Evolutionary conservation across 768 basidiomycete species (phyloP).

Genomic region (Hortiboletus flavorubellus): DNA sequence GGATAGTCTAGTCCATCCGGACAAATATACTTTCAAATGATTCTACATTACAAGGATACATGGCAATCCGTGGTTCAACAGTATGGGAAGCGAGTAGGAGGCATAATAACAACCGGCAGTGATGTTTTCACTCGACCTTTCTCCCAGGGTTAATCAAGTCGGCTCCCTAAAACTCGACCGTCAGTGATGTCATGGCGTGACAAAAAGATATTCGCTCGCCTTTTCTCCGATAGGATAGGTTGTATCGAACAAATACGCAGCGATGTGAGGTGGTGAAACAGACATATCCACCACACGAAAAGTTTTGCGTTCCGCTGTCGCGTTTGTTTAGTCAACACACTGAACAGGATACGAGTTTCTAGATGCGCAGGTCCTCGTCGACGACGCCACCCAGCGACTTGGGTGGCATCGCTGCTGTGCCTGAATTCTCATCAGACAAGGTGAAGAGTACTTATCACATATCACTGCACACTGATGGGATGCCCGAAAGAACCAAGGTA

Average conservation of each 20-base stretch:
- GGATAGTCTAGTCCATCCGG: background rate
- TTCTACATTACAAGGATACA: background rate
- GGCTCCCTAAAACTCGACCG: slow-evolving; percentile 4
- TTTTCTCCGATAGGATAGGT: slow-evolving; percentile 20
- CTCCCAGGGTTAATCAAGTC: slow-evolving; percentile 7
- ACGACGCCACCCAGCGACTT: slow-evolving; percentile 17
- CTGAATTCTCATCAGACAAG: slow-evolving; percentile 4
- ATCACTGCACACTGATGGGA: slow-evolving; percentile 10
- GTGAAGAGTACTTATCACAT: background rate
- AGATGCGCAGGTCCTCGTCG: slow-evolving; percentile 13
- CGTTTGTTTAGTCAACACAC: background rate
- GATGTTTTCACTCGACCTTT: background rate
- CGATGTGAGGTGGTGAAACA: slow-evolving; percentile 12
- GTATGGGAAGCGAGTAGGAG: background rate
- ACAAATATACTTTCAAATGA: background rate
- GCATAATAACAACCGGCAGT: background rate
- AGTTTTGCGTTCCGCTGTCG: slow-evolving; percentile 13
- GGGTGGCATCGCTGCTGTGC: slow-evolving; percentile 20
- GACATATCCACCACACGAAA: slow-evolving; percentile 21
- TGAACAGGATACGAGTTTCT: slow-evolving; percentile 1
- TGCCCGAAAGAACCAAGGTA: background rate
- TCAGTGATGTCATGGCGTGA: background rate
- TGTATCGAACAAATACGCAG: slow-evolving; percentile 15
- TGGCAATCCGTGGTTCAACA: background rate
- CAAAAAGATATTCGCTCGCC: background rate